Evolutionary conservation across 2,329 filamentous ascomycete genomes (phyloP).

Genomic region (Nemania sp.): DNA sequence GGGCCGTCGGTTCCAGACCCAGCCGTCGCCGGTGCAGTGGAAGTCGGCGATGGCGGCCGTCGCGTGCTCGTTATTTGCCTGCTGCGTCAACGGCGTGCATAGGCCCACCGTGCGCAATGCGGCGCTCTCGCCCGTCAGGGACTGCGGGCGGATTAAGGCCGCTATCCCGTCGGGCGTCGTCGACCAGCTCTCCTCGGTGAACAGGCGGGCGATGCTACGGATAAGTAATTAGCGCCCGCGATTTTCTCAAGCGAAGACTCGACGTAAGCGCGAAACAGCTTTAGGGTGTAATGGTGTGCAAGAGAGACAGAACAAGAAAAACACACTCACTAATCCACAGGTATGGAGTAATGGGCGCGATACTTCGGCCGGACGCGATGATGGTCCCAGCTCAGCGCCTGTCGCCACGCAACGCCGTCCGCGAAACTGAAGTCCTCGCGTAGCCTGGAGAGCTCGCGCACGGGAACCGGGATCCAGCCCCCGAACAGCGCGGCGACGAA

Average conservation of each 20-base stretch:
- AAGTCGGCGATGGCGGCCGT: slow-evolving; percentile 39
- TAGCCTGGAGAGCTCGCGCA: slow-evolving; percentile 26
- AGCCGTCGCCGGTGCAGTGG: slow-evolving; percentile 31
- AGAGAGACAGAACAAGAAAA: not conserved
- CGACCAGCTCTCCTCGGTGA: slow-evolving; percentile 34
- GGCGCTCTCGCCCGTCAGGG: slow-evolving; percentile 19
- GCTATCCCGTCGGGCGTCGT: not conserved
- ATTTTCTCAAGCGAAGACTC: not conserved
- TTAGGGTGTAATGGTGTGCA: not conserved
- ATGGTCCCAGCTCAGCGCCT: slow-evolving; percentile 40
- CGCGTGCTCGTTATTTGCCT: slow-evolving; percentile 27
- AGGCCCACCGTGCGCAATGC: slow-evolving; percentile 27
- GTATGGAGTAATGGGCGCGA: slow-evolving; percentile 42
- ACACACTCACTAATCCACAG: slow-evolving; percentile 40
- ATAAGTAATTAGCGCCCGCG: not conserved
- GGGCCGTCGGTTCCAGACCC: slow-evolving; percentile 35
- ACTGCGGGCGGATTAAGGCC: slow-evolving; percentile 29
- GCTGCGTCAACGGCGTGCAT: slow-evolving; percentile 9
- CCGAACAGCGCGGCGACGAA: slow-evolving; percentile 44
- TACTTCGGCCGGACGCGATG: slow-evolving; percentile 41
- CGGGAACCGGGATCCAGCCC: slow-evolving; percentile 41
- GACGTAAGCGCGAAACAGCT: not conserved
- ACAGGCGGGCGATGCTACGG: slow-evolving; percentile 34
- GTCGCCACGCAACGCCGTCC: slow-evolving; percentile 41
- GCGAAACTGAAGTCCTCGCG: slow-evolving; percentile 32